Conservation (phyloP, 257 asterid genomes). For the Ajuga chamaepitys region DNA sequence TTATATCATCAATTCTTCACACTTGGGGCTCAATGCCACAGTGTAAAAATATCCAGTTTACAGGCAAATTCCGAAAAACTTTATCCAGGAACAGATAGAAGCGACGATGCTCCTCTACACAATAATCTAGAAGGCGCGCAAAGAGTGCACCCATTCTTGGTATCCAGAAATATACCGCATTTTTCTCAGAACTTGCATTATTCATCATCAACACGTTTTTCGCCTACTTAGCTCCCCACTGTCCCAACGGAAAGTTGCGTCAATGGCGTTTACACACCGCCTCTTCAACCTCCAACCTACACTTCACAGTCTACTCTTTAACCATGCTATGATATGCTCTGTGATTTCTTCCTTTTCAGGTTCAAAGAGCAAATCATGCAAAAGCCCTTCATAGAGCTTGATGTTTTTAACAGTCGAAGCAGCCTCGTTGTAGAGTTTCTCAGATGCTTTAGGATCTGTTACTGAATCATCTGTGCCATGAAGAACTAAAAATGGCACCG, state of each 20-base stretch:
- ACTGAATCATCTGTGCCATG: slow-evolving; percentile 78
- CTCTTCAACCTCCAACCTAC: background rate
- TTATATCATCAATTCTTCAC: background rate
- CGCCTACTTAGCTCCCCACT: background rate
- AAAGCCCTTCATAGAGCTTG: slow-evolving; percentile 53
- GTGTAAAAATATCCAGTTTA: background rate
- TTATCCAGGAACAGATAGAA: background rate
- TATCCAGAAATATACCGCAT: no score
- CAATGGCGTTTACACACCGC: background rate
- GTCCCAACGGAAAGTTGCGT: background rate
- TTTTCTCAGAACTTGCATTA: background rate
- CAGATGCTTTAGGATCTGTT: slow-evolving; percentile 78
- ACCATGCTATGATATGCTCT: slow-evolving; percentile 57
- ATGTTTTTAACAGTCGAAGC: slow-evolving; percentile 72
- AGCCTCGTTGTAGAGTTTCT: slow-evolving; percentile 63
- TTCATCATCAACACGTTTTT: background rate
- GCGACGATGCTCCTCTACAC: background rate
- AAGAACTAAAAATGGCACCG: slow-evolving; percentile 70
- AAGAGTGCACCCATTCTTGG: no score
- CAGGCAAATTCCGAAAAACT: background rate
- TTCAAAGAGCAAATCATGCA: slow-evolving; percentile 86
- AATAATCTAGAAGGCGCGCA: background rate
- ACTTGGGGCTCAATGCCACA: background rate
- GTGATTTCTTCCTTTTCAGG: slow-evolving; percentile 67
- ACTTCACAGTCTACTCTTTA: slow-evolving; percentile 42